These are phyloP conservation scores for Malus hybrid DNA, from an alignment of 331 rosid genomes.

Conservation along the genomic window DNA sequence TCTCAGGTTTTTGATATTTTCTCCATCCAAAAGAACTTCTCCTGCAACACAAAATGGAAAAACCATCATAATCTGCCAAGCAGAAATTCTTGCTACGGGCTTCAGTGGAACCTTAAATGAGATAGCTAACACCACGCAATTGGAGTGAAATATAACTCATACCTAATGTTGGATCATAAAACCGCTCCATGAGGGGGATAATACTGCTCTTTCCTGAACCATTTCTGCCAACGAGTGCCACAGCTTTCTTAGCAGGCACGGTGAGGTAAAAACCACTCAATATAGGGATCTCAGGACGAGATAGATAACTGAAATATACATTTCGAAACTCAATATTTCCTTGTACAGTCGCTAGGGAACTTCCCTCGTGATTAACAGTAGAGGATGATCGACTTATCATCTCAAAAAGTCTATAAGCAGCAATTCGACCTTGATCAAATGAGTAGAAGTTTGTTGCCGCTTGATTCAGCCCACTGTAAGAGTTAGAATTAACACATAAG, in stretches of 20 bases:
- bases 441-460: constrained; percentile 99
- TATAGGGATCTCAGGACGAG: constrained; percentile 99
- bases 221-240: constrained; percentile 98
- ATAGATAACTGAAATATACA: constrained; percentile 96
- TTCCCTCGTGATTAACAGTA: constrained; percentile 72
- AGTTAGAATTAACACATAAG: constrained; percentile 19
- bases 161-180: constrained; percentile 99
- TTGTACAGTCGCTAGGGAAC: constrained; percentile 61
- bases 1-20: constrained; percentile 84
- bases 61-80: constrained; percentile 24
- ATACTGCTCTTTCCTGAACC: constrained; percentile 99
- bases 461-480: constrained; percentile 86
- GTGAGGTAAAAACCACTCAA: constrained; percentile 97
- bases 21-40: constrained; percentile 99
- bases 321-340: constrained; percentile 96
- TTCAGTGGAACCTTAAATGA: constrained; percentile 12
- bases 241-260: constrained; percentile 99
- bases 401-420: constrained; percentile 97
- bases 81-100: not conserved
- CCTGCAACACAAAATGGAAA: constrained; percentile 61
- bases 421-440: constrained; percentile 98
- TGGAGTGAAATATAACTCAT: constrained; percentile 1
- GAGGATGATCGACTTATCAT: constrained; percentile 99
- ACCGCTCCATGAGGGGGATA: constrained; percentile 99
- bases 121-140: not conserved